A percentile compares a stretch with the other conserved stretches of the same genome.
phyloP scores from a whole-genome alignment of 805 yeast genomes.

The Candida piceae region DNA sequence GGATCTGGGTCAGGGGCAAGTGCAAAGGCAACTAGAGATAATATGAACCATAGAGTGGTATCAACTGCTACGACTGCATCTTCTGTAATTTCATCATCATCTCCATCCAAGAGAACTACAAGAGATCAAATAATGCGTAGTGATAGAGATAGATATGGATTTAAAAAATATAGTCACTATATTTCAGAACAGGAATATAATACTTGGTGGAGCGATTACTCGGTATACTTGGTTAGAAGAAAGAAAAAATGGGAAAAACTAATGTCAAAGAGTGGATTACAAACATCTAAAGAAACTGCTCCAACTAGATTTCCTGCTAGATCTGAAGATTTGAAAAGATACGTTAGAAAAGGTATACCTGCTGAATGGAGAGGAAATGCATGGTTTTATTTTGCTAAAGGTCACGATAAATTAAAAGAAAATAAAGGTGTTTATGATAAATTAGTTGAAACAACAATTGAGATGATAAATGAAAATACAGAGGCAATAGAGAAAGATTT shows the following conservation, averaged over 20 bases:
- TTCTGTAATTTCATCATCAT: neutral
- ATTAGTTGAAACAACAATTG: constrained; percentile 54
- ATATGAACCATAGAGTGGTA: neutral
- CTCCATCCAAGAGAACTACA: constrained; percentile 1
- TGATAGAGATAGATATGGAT: constrained; percentile 78
- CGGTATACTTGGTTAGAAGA: constrained; percentile 56
- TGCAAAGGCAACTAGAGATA: neutral
- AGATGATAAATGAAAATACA: constrained; percentile 62
- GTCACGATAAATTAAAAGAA: constrained; percentile 53
- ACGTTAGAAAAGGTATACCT: constrained; percentile 88
- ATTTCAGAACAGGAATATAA: constrained; percentile 56
- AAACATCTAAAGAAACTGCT: constrained; percentile 34
- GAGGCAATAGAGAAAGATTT: constrained; percentile 94
- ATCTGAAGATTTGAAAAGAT: constrained; percentile 72
- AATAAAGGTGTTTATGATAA: constrained; percentile 71
- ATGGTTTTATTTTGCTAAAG: constrained; percentile 93
- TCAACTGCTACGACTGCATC: neutral
- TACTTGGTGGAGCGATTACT: constrained; percentile 69
- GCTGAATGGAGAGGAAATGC: constrained; percentile 97
- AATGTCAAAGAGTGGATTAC: constrained; percentile 64
- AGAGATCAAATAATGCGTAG: constrained; percentile 17
- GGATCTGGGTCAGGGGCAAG: too few species aligned
- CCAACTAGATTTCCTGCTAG: constrained; percentile 73
- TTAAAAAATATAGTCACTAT: constrained; percentile 58
- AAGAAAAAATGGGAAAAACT: constrained; percentile 72